Percentiles rank a stretch among this genome's conserved stretches.
Conservation (phyloP, 176 grass and related monocot species). For the Carex kokanica region DNA sequence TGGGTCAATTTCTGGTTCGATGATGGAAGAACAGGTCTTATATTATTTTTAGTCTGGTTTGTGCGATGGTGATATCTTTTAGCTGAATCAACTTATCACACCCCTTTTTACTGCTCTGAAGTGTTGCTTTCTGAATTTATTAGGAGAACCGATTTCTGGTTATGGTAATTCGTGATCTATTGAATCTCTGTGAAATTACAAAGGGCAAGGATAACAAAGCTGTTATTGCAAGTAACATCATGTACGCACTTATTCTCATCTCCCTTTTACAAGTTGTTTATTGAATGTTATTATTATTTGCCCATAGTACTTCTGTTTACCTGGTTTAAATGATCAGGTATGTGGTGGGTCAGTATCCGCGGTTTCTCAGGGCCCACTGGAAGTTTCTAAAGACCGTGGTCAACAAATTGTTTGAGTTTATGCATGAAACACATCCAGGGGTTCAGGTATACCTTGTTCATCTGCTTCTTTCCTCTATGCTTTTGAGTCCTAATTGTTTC, state of each 20-base stretch:
- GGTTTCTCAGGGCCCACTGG: constrained; percentile 99
- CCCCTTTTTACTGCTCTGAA: neutral
- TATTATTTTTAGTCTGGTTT: neutral
- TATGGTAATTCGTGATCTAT: constrained; percentile 96
- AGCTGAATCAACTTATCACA: neutral
- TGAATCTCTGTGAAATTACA: constrained; percentile 99
- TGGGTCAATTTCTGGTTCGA: constrained; percentile 99
- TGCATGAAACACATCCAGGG: constrained; percentile 99
- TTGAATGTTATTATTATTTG: neutral
- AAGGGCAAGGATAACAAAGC: constrained; percentile 99
- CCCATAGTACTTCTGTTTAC: neutral
- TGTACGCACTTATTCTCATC: constrained; percentile 42
- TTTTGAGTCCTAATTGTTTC: constrained; percentile 17
- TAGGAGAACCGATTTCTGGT: constrained; percentile 99
- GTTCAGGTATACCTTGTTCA: constrained; percentile 68
- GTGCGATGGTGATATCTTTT: neutral
- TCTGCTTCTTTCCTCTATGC: neutral
- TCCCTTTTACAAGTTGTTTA: neutral
- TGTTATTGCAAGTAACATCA: constrained; percentile 99
- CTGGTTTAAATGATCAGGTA: constrained; percentile 56
- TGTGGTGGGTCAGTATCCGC: constrained; percentile 97
- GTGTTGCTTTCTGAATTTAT: constrained; percentile 10
- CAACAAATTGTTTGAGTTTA: constrained; percentile 99
- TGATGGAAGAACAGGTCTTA: constrained; percentile 97
- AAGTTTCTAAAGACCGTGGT: constrained; percentile 99